These are phyloP conservation scores for Cudoniella acicularis DNA, from an alignment of 495 filamentous ascomycete genomes.

Conservation along the genomic window DNA sequence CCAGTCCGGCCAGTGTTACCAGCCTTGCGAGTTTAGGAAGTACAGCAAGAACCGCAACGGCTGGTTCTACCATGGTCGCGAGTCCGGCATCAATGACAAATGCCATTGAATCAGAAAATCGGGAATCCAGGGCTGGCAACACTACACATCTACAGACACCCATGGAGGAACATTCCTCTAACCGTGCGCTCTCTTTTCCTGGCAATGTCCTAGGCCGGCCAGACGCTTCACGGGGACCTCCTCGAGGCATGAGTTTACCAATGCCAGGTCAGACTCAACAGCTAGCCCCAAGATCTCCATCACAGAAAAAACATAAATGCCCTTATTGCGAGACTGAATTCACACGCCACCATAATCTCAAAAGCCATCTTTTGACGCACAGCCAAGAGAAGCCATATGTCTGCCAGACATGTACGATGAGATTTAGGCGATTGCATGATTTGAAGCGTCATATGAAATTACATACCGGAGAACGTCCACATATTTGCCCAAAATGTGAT, in stretches of 20 bases:
- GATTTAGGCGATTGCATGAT: slow-evolving; percentile 91
- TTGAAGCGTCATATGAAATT: slow-evolving; percentile 94
- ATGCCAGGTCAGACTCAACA: slow-evolving; percentile 58
- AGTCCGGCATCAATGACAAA: slow-evolving; percentile 26
- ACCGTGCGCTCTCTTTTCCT: slow-evolving; percentile 30
- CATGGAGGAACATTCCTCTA: slow-evolving; percentile 30
- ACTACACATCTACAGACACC: slow-evolving; percentile 29
- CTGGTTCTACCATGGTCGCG: slow-evolving; percentile 29
- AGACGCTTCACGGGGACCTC: slow-evolving; percentile 37
- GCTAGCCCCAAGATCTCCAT: slow-evolving; percentile 61
- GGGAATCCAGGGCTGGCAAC: slow-evolving; percentile 12
- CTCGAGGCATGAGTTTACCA: slow-evolving; percentile 73
- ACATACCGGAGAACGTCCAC: slow-evolving; percentile 93
- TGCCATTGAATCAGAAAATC: slow-evolving; percentile 22
- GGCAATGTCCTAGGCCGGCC: slow-evolving; percentile 21
- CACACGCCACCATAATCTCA: slow-evolving; percentile 97
- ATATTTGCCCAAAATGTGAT: slow-evolving; percentile 90
- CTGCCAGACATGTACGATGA: slow-evolving; percentile 81
- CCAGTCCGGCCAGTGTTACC: slow-evolving; percentile 39
- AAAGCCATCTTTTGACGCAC: slow-evolving; percentile 95
- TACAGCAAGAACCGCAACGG: slow-evolving; percentile 42
- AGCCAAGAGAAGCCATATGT: slow-evolving; percentile 97
- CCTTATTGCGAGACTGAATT: slow-evolving; percentile 95
- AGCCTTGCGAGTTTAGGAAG: slow-evolving; percentile 37
- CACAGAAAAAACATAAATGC: slow-evolving; percentile 89